A percentile compares a stretch with the other conserved stretches of the same genome.
Evolutionary conservation across 2,329 filamentous ascomycete genomes (phyloP).

Genomic region (Ophiostoma novo-ulmi): DNA sequence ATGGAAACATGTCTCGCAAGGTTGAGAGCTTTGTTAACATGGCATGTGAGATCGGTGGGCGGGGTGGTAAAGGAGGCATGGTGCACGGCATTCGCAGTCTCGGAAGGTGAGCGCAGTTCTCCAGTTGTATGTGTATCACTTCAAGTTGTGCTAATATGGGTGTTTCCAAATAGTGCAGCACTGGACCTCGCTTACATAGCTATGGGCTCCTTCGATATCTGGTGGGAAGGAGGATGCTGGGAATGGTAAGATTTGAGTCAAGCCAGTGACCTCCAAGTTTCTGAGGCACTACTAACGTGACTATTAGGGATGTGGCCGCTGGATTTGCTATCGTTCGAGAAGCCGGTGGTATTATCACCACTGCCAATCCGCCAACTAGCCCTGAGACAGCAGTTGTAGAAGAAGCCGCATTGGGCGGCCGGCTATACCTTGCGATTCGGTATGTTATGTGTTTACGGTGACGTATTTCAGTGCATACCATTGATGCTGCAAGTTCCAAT

Average conservation of each 20-base stretch:
- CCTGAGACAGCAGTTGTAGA: not conserved
- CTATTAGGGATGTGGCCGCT: conserved; percentile 58
- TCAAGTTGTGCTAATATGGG: not conserved
- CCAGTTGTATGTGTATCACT: not conserved
- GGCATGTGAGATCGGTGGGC: conserved; percentile 59
- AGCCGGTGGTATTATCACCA: conserved; percentile 68
- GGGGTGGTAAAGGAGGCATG: conserved; percentile 67
- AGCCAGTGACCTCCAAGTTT: not conserved
- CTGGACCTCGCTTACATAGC: conserved; percentile 70
- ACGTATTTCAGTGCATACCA: not conserved
- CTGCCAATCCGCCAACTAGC: conserved; percentile 56
- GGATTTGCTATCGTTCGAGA: conserved; percentile 68
- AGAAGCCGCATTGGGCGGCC: not conserved
- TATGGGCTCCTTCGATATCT: conserved; percentile 71
- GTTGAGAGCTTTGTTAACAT: conserved; percentile 71
- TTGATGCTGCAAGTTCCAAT: not conserved
- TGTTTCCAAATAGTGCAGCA: conserved; percentile 51
- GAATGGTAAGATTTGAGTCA: conserved; percentile 50
- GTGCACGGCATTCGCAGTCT: conserved; percentile 70
- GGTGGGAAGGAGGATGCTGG: conserved; percentile 80
- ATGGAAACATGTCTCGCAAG: conserved; percentile 66
- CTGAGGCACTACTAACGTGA: not conserved
- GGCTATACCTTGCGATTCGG: not conserved
- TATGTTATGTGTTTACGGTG: not conserved
- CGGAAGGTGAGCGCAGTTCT: conserved; percentile 37